These are phyloP conservation scores for Gymnopilus junonius DNA, from an alignment of 768 basidiomycete genomes.

Conservation along the genomic window DNA sequence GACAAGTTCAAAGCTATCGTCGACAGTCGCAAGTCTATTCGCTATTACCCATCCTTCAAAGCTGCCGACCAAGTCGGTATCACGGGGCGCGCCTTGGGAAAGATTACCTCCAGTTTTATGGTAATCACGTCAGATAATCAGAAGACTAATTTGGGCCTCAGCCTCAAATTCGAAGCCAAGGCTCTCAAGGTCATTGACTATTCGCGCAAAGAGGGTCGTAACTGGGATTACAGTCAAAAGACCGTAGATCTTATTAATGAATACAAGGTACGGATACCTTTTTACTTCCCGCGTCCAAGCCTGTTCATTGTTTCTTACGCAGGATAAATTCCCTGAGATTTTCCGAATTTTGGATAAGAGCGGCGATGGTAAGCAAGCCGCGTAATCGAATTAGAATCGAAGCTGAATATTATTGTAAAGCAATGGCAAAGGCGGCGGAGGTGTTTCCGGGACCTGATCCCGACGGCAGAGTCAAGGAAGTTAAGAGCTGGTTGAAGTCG, in stretches of 20 bases:
- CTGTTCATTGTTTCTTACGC: constrained; percentile 9
- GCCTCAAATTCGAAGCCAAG: constrained; percentile 96
- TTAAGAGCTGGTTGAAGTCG: constrained; percentile 83
- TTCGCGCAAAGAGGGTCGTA: constrained; percentile 78
- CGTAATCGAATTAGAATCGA: neutral
- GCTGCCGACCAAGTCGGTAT: constrained; percentile 77
- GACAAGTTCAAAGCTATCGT: constrained; percentile 78
- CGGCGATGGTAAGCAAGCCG: constrained; percentile 63
- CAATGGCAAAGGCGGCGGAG: constrained; percentile 72
- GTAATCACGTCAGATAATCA: constrained; percentile 74
- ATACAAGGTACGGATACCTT: constrained; percentile 66
- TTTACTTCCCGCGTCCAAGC: neutral
- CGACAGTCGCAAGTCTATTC: constrained; percentile 47
- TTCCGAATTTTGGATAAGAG: constrained; percentile 71
- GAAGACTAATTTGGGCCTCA: constrained; percentile 91
- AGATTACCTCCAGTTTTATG: constrained; percentile 94
- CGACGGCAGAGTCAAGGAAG: constrained; percentile 73
- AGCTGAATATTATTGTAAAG: constrained; percentile 42
- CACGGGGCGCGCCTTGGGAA: constrained; percentile 80
- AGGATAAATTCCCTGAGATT: constrained; percentile 85
- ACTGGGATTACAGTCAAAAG: constrained; percentile 95
- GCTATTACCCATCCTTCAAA: constrained; percentile 81
- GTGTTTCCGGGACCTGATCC: constrained; percentile 59
- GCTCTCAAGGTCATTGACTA: constrained; percentile 92
- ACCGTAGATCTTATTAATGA: constrained; percentile 80